Base-by-base conservation (phyloP, 345 rosid species). In the Dovyalis caffra region DNA sequence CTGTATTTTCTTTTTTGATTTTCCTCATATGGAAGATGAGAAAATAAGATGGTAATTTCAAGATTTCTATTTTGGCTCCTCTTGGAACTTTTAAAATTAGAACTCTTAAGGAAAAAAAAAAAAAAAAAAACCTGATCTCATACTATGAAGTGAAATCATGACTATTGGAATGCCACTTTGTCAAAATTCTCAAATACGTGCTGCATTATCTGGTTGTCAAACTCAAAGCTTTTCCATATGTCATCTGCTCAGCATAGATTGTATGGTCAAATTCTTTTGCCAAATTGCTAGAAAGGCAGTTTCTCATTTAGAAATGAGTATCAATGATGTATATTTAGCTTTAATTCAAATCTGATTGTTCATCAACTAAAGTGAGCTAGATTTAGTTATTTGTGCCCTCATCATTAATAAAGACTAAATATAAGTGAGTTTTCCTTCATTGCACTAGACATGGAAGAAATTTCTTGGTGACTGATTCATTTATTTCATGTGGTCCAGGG, bases 401-500 rank as follows among this genome's bases (percentile, higher is more conserved):
- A 21, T 69, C 28, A 49, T 31, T 31, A 15, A 4, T 29, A 15
- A 32, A 21, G 47, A 47, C 28, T 9, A 26, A 28, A 15, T 63
- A 28, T 31, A 63, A 63, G 16, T 63, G 66, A 6, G 18, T 64
- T 33, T 49, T 49, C 37, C 58, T 12, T 33, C 28, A 7, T 18
- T 51, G 53, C 14, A 49, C 21, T 76, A 64, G n/a, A 35, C 9
- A 15, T 51, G 51, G 26, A 70, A n/a, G 23, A 38, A 43, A 56
- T 40, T 26, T 71, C 29, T 37, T 21, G 12, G 33, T 57, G 51
- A 49, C 12, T 74, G 43, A 74, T 70, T 34, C 47, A 77, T 11
- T 74, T n/a, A 64, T 70, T 33, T 68, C 33, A 68, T 83, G 21
- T 40, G 35, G 68, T 74, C 62, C 43, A 94, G 98, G 98, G 98